Conservation (phyloP, 1,284 basidiomycete genomes). For the Rhodotorula sp. region DNA sequence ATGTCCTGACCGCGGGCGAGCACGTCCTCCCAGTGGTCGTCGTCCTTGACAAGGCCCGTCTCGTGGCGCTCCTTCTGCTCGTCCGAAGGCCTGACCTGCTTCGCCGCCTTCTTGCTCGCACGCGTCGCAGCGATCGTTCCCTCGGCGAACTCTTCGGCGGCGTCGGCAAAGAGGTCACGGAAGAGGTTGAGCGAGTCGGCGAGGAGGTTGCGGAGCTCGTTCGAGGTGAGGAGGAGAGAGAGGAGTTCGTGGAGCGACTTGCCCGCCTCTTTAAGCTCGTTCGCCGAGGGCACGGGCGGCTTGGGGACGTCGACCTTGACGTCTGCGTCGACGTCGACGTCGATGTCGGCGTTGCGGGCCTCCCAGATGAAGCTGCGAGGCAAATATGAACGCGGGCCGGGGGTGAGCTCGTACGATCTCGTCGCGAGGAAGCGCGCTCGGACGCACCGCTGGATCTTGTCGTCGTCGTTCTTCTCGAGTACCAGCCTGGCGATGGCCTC, state of each 20-base stretch:
- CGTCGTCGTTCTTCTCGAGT: conserved; percentile 51
- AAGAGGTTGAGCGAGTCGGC: conserved; percentile 52
- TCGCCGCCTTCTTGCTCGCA: conserved; percentile 44
- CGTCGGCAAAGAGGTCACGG: conserved; percentile 54
- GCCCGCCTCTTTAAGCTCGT: conserved; percentile 50
- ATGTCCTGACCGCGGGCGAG: conserved; percentile 23
- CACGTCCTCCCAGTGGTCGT: conserved; percentile 27
- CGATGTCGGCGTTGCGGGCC: conserved; percentile 45
- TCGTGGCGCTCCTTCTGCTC: conserved; percentile 45
- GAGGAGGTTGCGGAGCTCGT: conserved; percentile 51
- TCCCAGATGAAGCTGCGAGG: conserved; percentile 44
- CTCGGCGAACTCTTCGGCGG: conserved; percentile 41
- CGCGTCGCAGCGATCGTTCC: conserved; percentile 33
- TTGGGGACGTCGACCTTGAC: conserved; percentile 43
- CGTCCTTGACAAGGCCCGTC: conserved; percentile 22
- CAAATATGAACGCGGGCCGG: not conserved
- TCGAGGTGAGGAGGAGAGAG: conserved; percentile 52
- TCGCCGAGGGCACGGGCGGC: conserved; percentile 36
- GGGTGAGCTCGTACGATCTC: not conserved
- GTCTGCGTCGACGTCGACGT: conserved; percentile 35
- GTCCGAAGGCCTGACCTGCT: conserved; percentile 36
- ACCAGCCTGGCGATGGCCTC: conserved; percentile 47
- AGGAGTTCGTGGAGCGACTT: conserved; percentile 52
- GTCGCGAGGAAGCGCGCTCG: not conserved
- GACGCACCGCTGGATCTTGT: conserved; percentile 40